These are phyloP conservation scores for Aethionema arabicum DNA, from an alignment of 345 rosid species.

Conservation along the genomic window DNA sequence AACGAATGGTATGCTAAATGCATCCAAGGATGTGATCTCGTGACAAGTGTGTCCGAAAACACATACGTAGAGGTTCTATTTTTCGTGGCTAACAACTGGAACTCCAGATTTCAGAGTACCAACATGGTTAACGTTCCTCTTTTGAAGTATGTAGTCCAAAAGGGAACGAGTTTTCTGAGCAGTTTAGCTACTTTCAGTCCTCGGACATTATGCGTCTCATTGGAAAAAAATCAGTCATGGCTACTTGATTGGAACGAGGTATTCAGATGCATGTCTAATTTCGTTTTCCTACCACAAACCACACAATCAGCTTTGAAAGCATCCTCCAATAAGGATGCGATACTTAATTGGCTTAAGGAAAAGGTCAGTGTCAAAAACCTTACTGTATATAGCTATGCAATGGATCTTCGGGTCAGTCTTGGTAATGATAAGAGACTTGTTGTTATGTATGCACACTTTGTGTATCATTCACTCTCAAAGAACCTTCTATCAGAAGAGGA, in stretches of 20 bases:
- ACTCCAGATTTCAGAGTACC: conserved; percentile 36
- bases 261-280: conserved; percentile 39
- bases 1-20: conserved; percentile 61
- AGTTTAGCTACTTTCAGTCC: conserved; percentile 32
- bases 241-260: conserved; percentile 56
- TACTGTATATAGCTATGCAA: conserved; percentile 41
- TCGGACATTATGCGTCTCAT: conserved; percentile 32
- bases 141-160: conserved; percentile 44
- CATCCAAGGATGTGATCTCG: conserved; percentile 55
- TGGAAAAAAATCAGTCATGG: conserved; percentile 34
- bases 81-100: conserved; percentile 58
- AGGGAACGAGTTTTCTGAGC: conserved; percentile 40
- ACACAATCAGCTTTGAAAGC: conserved; percentile 39
- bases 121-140: conserved; percentile 45
- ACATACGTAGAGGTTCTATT: conserved; percentile 51
- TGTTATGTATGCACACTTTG: conserved; percentile 55
- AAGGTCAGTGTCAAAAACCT: conserved; percentile 13
- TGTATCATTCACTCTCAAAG: conserved; percentile 43
- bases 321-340: conserved; percentile 19
- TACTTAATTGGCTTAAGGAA: conserved; percentile 47
- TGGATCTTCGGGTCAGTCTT: conserved; percentile 18
- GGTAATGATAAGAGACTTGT: conserved; percentile 37
- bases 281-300: conserved; percentile 46
- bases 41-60: conserved; percentile 45
- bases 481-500: conserved; percentile 26